These are phyloP conservation scores for Suillus variegatus DNA, from an alignment of 768 basidiomycete genomes.

Conservation along the genomic window DNA sequence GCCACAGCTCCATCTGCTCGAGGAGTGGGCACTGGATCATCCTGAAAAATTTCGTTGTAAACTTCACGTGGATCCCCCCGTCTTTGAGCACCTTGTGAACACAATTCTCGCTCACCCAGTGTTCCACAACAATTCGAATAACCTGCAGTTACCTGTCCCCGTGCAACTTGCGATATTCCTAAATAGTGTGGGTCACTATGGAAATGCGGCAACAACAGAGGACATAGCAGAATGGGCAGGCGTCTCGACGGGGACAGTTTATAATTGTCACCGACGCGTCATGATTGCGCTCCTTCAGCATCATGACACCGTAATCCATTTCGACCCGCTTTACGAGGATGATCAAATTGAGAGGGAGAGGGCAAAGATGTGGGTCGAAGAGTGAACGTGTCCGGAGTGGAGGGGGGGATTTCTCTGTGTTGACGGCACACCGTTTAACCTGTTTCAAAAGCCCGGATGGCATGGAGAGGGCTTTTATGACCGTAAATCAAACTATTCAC, in stretches of 20 bases:
- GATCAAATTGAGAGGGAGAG: constrained; percentile 3
- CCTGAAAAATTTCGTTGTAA: constrained; percentile 25
- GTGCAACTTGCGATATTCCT: constrained; percentile 32
- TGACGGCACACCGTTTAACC: constrained; percentile 14
- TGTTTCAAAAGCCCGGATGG: constrained; percentile 23
- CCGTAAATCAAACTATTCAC: constrained; percentile 14
- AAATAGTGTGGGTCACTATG: constrained; percentile 24
- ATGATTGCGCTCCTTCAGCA: constrained; percentile 17
- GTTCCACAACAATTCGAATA: constrained; percentile 25
- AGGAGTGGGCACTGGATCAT: constrained; percentile 15
- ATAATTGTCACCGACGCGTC: constrained; percentile 18
- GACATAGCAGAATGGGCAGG: constrained; percentile 26
- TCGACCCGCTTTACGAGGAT: constrained; percentile 1
- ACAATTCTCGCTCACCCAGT: constrained; percentile 26
- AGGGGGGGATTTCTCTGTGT: constrained; percentile 14
- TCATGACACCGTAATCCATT: constrained; percentile 14
- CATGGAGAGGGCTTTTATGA: constrained; percentile 20
- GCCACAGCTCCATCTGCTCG: constrained; percentile 15
- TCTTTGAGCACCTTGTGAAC: constrained; percentile 23
- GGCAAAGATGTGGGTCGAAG: neutral
- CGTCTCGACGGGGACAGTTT: constrained; percentile 18
- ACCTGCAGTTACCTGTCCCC: constrained; percentile 25
- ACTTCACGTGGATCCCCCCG: constrained; percentile 25
- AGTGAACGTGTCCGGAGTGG: neutral
- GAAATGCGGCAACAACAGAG: constrained; percentile 13